phyloP scores from a whole-genome alignment of 768 basidiomycete genomes.

The Tricholoma hemisulphureum region DNA sequence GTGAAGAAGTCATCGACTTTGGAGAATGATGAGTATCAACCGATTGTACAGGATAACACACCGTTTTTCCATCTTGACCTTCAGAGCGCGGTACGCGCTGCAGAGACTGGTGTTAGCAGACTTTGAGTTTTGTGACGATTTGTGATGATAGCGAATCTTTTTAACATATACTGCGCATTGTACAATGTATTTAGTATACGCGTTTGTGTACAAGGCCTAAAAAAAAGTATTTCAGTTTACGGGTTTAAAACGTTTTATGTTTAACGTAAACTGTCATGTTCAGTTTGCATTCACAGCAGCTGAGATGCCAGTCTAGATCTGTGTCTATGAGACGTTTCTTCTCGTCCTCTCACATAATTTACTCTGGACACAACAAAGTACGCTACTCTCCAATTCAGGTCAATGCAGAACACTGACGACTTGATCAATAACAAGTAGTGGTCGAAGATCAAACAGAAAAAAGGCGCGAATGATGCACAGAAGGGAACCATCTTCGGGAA shows the following conservation, averaged over 20 bases:
- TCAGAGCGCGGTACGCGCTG: constrained; percentile 64
- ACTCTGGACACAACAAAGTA: constrained; percentile 46
- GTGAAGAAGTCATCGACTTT: constrained; percentile 28
- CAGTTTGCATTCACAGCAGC: constrained; percentile 8
- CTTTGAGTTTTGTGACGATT: not conserved
- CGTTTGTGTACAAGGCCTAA: no score
- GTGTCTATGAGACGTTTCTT: constrained; percentile 18
- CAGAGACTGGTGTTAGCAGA: constrained; percentile 46
- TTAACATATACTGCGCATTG: no score
- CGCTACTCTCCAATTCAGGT: not conserved
- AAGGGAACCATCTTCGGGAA: constrained; percentile 58
- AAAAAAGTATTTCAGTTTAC: no score
- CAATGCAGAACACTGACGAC: no score
- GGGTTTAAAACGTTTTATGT: no score
- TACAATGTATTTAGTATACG: no score
- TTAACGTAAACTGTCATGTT: no score
- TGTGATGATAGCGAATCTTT: no score
- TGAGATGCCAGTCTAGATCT: constrained; percentile 7
- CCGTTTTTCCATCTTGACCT: constrained; percentile 95
- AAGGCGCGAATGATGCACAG: constrained; percentile 61
- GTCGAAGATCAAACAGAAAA: constrained; percentile 76
- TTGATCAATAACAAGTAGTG: constrained; percentile 46
- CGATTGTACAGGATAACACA: constrained; percentile 53
- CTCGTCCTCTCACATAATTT: constrained; percentile 13
- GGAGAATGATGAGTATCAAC: constrained; percentile 27